Evolutionary conservation across 192 early-diverging fungal genomes (phyloP).

Genomic region (Podochytrium sp.): DNA sequence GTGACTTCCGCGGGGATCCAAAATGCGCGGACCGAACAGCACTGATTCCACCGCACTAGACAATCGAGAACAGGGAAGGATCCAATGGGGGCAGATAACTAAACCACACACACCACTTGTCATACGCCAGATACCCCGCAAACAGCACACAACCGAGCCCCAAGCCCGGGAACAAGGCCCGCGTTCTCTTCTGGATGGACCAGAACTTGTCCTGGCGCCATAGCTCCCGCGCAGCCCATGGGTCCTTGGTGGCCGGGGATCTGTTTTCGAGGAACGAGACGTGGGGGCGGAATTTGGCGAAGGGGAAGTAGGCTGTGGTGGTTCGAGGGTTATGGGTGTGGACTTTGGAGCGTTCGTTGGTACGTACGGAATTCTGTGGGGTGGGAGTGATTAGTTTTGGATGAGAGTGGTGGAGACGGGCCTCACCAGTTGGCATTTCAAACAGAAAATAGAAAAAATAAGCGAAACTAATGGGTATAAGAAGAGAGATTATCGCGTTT

Average conservation of each 20-base stretch:
- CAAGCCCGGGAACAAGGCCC: slow-evolving; percentile 44
- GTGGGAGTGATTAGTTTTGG: too few species aligned
- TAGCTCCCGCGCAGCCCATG: slow-evolving; percentile 50
- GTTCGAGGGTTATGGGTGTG: background rate
- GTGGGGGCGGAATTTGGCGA: slow-evolving; percentile 16
- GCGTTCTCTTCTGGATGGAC: slow-evolving; percentile 28
- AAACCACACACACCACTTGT: slow-evolving; percentile 41
- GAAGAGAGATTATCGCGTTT: too few species aligned
- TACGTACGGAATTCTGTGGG: slow-evolving; percentile 1
- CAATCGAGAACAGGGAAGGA: too few species aligned
- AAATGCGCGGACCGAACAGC: too few species aligned
- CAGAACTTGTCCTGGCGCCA: slow-evolving; percentile 54
- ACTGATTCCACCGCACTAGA: too few species aligned
- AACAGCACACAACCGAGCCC: slow-evolving; percentile 40
- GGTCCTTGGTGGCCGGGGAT: slow-evolving; percentile 27
- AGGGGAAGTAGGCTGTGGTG: slow-evolving; percentile 28
- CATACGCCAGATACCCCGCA: slow-evolving; percentile 50
- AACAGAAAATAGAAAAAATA: too few species aligned
- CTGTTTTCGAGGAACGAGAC: slow-evolving; percentile 32
- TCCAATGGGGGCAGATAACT: background rate
- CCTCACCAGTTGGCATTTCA: too few species aligned
- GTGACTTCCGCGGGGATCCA: too few species aligned
- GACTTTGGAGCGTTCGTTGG: background rate
- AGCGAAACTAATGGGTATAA: too few species aligned
- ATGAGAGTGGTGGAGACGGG: too few species aligned